Evolutionary conservation across 2,329 filamentous ascomycete genomes (phyloP).

Genomic region (Escovopsis sp.): DNA sequence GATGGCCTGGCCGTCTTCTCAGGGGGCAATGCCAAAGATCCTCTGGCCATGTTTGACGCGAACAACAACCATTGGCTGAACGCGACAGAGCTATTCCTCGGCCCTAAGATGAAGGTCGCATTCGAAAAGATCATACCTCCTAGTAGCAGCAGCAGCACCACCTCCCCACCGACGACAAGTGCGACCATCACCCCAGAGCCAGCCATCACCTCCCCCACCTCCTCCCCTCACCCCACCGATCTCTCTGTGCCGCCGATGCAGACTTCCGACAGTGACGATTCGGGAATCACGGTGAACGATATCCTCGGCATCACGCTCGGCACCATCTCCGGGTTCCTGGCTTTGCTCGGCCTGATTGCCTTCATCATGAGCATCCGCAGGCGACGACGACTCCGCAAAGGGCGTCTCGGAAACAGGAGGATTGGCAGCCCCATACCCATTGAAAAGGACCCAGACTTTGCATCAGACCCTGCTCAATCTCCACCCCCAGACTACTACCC

Average conservation of each 20-base stretch:
- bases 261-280: slow-evolving; percentile 11
- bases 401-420: slow-evolving; percentile 29
- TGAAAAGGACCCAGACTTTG: slow-evolving; percentile 43
- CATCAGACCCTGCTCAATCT: slow-evolving; percentile 25
- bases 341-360: slow-evolving; percentile 57
- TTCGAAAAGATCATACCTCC: slow-evolving; percentile 8
- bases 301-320: slow-evolving; percentile 75
- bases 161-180: slow-evolving; percentile 12
- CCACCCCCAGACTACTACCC: slow-evolving; percentile 25
- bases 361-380: slow-evolving; percentile 39
- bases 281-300: slow-evolving; percentile 28
- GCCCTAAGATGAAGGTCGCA: slow-evolving; percentile 10
- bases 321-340: slow-evolving; percentile 58
- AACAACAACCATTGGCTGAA: slow-evolving; percentile 67
- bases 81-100: slow-evolving; percentile 46
- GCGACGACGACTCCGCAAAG: slow-evolving; percentile 36
- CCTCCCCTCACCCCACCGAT: slow-evolving; percentile 8
- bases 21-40: slow-evolving; percentile 54
- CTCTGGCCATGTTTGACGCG: slow-evolving; percentile 65
- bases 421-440: slow-evolving; percentile 31
- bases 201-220: slow-evolving; percentile 11
- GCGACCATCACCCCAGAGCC: slow-evolving; percentile 11
- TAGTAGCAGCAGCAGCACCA: slow-evolving; percentile 14
- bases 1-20: slow-evolving; percentile 60
- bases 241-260: slow-evolving; percentile 10